Evolutionary conservation across 164 flowering plant genomes (phyloP), one percentile per base, ranked within the genome.

Genomic region (Nymphaea thermarum): DNA sequence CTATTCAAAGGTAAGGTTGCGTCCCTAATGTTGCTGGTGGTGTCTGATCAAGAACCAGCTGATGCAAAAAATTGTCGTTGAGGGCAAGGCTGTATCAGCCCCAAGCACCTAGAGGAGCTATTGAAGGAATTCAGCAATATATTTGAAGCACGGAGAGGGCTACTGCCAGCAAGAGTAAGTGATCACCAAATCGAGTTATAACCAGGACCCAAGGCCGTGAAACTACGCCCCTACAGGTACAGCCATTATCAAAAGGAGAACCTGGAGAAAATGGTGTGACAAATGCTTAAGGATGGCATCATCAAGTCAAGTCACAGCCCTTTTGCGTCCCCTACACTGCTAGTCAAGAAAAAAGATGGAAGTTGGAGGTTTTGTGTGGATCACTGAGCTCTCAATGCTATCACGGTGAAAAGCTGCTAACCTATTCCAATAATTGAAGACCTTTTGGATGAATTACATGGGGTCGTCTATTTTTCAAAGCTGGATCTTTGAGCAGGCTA

Each of bases 181-280:
- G 63, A 25, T 17, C 69, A 51, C 42, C 5, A 42, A 0, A 67
- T 67, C 12, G 4, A 14, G 4, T 17, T 67, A 10, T 16, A 15
- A 2, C 69, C 69, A 3, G 60, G 7, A 25, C 1, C 36, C 36
- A 25, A 25, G 4, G 62, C 69, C 25, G 12, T 42, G 2, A 25
- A 5, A 12, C 44, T 55, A 4, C n/a, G 44, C 8, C 62, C 69
- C 2, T 67, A 67, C 18, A 25, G 69, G 8, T 67, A 67, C 16
- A 61, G 44, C 4, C 17, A 67, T 41, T 57, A 6, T 57, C 69
- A 67, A 41, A 67, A 67, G 41, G 36, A 25, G 3, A n/a, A 67
- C 11, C 53, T 67, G 53, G 63, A 57, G 18, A 55, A 57, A 57
- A 25, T 67, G 18, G 63, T 67, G 44, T 3, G 4, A 25, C 62